Conservation (phyloP, 768 basidiomycete species). For the Dacryopinax spathularia region DNA sequence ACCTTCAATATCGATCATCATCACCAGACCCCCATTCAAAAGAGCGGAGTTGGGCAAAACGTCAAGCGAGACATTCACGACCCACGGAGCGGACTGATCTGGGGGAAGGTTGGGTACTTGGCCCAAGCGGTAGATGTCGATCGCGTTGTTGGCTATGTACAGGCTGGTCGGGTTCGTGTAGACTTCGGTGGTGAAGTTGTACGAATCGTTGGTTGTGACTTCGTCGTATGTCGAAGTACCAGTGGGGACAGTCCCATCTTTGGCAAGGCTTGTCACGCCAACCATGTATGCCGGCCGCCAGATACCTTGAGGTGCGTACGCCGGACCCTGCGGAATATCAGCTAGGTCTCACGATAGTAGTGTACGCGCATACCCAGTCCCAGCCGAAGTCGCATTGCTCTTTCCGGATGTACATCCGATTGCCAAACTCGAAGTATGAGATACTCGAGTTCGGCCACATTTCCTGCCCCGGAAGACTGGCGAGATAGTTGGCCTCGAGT, state of each 20-base stretch:
- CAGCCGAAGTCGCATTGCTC: constrained; percentile 43
- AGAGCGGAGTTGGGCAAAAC: constrained; percentile 14
- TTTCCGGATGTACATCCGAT: constrained; percentile 38
- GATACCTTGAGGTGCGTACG: constrained; percentile 42
- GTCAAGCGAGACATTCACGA: constrained; percentile 40
- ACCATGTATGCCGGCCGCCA: constrained; percentile 35
- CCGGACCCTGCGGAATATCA: constrained; percentile 28
- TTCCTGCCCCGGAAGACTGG: constrained; percentile 36
- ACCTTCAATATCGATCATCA: not conserved
- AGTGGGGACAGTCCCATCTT: not conserved
- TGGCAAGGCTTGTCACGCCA: not conserved
- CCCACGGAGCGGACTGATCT: constrained; percentile 38
- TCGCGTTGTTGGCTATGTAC: constrained; percentile 38
- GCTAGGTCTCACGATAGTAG: not conserved
- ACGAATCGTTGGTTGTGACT: not conserved
- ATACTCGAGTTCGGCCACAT: constrained; percentile 26
- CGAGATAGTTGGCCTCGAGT: constrained; percentile 41
- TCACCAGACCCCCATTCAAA: not conserved
- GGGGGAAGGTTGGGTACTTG: constrained; percentile 34
- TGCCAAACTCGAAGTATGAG: constrained; percentile 38
- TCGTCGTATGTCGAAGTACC: not conserved
- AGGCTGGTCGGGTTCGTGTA: constrained; percentile 17
- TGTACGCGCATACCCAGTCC: constrained; percentile 33
- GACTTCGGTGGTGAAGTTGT: not conserved
- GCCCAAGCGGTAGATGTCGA: constrained; percentile 43